Conservation (phyloP, 2,329 filamentous ascomycete genomes). For the Spiromastix sp. region DNA sequence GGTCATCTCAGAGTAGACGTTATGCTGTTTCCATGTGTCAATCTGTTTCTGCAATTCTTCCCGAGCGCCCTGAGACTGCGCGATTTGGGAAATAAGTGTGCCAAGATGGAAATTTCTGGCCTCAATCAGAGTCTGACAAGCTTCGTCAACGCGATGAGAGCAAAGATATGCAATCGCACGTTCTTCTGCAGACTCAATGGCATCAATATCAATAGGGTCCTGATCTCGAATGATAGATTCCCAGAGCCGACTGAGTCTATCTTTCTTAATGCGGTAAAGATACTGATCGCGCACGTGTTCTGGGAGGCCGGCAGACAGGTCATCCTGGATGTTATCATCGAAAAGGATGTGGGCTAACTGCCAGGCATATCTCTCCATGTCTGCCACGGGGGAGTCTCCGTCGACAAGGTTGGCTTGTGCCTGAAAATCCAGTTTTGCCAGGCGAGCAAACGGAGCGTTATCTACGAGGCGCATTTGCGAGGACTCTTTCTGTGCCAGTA, state of each 20-base stretch:
- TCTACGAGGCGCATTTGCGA: constrained; percentile 40
- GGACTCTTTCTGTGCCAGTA: constrained; percentile 25
- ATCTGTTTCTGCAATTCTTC: constrained; percentile 72
- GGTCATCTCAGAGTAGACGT: constrained; percentile 77
- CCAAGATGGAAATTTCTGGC: constrained; percentile 75
- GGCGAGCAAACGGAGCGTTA: constrained; percentile 47
- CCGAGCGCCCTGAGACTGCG: constrained; percentile 57
- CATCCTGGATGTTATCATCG: constrained; percentile 49
- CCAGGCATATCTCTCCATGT: constrained; percentile 54
- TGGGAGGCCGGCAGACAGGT: constrained; percentile 34
- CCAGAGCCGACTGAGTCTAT: constrained; percentile 35
- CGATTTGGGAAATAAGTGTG: constrained; percentile 73
- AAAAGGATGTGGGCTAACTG: constrained; percentile 78
- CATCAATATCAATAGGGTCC: constrained; percentile 57
- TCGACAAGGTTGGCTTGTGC: constrained; percentile 21
- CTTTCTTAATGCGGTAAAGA: constrained; percentile 37
- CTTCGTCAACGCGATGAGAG: constrained; percentile 67
- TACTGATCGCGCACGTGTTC: constrained; percentile 28
- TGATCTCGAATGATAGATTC: constrained; percentile 42
- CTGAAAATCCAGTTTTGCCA: constrained; percentile 24
- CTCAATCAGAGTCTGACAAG: constrained; percentile 67
- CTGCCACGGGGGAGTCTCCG: constrained; percentile 18
- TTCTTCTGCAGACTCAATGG: constrained; percentile 60
- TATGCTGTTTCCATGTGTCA: constrained; percentile 70
- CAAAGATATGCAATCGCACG: constrained; percentile 74